Evolutionary conservation across 139 green algal species (phyloP).

Genomic region (Chlamydomonas sphaeroides): DNA sequence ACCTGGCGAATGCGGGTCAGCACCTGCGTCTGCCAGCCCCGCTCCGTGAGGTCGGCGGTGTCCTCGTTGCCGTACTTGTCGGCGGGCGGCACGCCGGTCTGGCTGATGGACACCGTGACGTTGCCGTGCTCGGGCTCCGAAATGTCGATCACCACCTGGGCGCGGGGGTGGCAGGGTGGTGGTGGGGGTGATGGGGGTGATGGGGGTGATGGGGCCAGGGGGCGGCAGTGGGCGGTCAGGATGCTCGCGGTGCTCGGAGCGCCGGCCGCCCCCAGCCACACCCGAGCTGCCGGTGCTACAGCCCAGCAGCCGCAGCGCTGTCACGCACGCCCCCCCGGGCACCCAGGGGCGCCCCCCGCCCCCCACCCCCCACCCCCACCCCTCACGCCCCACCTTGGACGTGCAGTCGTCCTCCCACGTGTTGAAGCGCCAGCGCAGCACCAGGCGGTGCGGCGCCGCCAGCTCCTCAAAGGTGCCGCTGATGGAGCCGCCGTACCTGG

Average conservation of each 20-base stretch:
- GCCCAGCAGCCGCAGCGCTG: too few relatives aligned
- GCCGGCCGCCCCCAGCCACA: too few relatives aligned
- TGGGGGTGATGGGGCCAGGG: too few relatives aligned
- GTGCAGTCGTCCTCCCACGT: constrained; percentile 80
- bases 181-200: too few relatives aligned
- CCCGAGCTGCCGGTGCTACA: too few relatives aligned
- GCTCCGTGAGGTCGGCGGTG: constrained; percentile 67
- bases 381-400: constrained; percentile 60
- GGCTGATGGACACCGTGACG: constrained; percentile 69
- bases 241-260: too few relatives aligned
- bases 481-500: constrained; percentile 33
- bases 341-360: not conserved
- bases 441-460: constrained; percentile 58
- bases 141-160: constrained; percentile 72
- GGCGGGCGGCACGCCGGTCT: constrained; percentile 79
- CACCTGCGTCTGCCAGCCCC: constrained; percentile 84
- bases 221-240: too few relatives aligned
- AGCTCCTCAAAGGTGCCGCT: constrained; percentile 74
- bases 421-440: constrained; percentile 88
- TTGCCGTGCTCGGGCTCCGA: constrained; percentile 72
- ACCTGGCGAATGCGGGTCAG: constrained; percentile 78
- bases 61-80: constrained; percentile 85
- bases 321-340: not conserved
- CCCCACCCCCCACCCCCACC: not conserved
- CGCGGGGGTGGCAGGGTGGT: too few relatives aligned